These are phyloP conservation scores for Salix exigua DNA, from an alignment of 345 rosid genomes.

Conservation along the genomic window DNA sequence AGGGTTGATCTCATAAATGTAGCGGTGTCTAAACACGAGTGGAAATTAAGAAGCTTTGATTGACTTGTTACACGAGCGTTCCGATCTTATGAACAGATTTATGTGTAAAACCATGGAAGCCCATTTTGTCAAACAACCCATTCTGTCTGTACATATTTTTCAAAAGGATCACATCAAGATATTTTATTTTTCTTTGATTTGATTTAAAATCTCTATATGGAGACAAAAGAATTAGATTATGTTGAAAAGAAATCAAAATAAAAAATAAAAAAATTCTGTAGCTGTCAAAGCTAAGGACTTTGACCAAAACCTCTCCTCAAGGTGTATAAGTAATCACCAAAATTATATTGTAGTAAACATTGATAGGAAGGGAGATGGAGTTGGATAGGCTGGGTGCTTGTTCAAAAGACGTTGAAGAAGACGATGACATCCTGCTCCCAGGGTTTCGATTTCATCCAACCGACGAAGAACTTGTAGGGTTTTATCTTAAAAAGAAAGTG, in stretches of 20 bases:
- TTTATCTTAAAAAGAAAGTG: constrained; percentile 49
- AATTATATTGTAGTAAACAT: too few species aligned
- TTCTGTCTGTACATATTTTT: background rate
- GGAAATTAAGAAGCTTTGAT: background rate
- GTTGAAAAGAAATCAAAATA: background rate
- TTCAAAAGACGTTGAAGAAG: constrained; percentile 11
- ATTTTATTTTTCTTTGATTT: background rate
- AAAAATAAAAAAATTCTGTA: background rate
- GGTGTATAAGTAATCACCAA: background rate
- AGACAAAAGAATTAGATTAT: background rate
- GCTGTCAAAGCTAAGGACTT: background rate
- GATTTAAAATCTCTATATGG: background rate
- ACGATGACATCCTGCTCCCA: constrained; percentile 34
- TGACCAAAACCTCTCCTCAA: background rate
- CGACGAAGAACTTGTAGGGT: constrained; percentile 50
- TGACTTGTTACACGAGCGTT: background rate
- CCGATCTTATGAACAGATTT: background rate
- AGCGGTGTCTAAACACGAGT: background rate
- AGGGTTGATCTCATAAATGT: background rate
- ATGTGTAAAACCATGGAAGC: background rate
- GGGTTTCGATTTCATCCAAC: constrained; percentile 56
- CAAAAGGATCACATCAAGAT: background rate
- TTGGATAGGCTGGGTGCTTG: constrained; percentile 16
- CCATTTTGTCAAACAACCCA: background rate
- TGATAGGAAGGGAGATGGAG: constrained; percentile 24